phyloP scores from a whole-genome alignment of 2,329 filamentous ascomycete species.

The Fusarium graminum region DNA sequence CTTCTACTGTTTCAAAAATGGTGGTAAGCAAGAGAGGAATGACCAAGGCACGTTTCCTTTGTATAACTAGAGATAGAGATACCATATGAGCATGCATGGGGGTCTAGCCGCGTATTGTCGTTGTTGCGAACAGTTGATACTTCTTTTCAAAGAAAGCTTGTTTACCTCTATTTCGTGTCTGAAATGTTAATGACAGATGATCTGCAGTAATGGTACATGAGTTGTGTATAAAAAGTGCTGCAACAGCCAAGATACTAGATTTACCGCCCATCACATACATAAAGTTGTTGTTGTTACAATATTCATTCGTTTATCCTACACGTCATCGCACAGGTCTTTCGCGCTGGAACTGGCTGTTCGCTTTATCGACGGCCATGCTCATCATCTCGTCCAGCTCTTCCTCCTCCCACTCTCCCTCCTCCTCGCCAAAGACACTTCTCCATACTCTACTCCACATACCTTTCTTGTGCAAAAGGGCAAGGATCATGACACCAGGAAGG shows the following conservation, averaged over 20 bases:
- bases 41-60: conserved; percentile 41
- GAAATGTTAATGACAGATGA: conserved; percentile 20
- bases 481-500: conserved; percentile 86
- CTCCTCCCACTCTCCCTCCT: conserved; percentile 69
- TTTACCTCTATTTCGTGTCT: neutral
- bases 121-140: conserved; percentile 14
- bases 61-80: conserved; percentile 51
- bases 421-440: conserved; percentile 73
- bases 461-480: conserved; percentile 94
- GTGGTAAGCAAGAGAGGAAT: conserved; percentile 30
- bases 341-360: conserved; percentile 33
- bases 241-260: conserved; percentile 19
- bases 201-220: conserved; percentile 36
- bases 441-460: conserved; percentile 90
- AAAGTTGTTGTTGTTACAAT: conserved; percentile 48
- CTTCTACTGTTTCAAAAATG: conserved; percentile 33
- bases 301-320: conserved; percentile 29
- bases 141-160: conserved; percentile 6
- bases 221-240: conserved; percentile 22
- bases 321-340: conserved; percentile 37
- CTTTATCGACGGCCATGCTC: conserved; percentile 52
- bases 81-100: conserved; percentile 39
- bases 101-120: conserved; percentile 30
- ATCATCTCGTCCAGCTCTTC: conserved; percentile 63
- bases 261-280: conserved; percentile 35